Evolutionary conservation across 306 rosid genomes (phyloP).

Genomic region (Prunus salicina): DNA sequence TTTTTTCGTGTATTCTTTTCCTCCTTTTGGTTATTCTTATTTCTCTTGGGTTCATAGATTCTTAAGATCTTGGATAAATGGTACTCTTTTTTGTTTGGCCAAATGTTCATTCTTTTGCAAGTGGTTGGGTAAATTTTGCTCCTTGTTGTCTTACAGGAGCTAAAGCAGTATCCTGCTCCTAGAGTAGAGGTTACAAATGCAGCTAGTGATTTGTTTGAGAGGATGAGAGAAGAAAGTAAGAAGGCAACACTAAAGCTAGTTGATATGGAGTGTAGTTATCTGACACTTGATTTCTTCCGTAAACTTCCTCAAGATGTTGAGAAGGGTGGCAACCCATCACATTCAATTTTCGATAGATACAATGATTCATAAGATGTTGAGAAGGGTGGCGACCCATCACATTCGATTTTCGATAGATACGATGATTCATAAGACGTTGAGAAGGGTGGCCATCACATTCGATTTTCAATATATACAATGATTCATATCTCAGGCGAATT

Average conservation of each 20-base stretch:
- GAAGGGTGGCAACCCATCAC: constrained; percentile 97
- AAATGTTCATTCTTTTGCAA: background rate
- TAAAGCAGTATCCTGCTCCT: constrained; percentile 88
- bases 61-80: background rate
- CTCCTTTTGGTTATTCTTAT: background rate
- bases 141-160: constrained; percentile 49
- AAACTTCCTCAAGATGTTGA: constrained; percentile 93
- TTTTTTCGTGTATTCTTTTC: background rate
- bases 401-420: constrained; percentile 91
- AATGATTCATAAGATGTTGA: constrained; percentile 87
- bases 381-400: constrained; percentile 97
- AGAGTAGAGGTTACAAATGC: constrained; percentile 85
- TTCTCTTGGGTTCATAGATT: background rate
- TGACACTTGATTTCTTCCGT: constrained; percentile 87
- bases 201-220: constrained; percentile 70
- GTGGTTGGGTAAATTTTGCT: constrained; percentile 6
- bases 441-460: constrained; percentile 99
- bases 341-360: constrained; percentile 87
- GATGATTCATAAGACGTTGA: constrained; percentile 68
- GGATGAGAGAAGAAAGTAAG: constrained; percentile 88
- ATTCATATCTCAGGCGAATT: constrained; percentile 80
- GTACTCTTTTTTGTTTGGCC: too few species aligned
- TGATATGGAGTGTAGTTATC: constrained; percentile 89
- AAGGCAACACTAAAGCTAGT: constrained; percentile 78
- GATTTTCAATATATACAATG: constrained; percentile 88